These are phyloP conservation scores for Aspergillus saccharolyticus DNA, from an alignment of 495 filamentous ascomycete genomes.

Conservation along the genomic window DNA sequence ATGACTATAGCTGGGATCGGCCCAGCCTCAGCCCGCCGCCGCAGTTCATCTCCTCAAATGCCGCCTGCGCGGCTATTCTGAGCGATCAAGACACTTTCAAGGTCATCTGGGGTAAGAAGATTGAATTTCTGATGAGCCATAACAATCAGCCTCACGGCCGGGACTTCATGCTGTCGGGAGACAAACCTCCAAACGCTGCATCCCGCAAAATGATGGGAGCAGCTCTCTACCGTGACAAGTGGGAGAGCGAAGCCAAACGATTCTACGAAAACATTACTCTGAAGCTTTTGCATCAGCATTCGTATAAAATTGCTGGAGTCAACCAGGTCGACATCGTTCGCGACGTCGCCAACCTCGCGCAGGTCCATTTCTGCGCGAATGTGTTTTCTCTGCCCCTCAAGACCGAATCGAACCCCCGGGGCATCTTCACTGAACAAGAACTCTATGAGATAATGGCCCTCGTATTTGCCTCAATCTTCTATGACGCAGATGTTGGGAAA, in stretches of 20 bases:
- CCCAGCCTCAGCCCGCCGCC: constrained; percentile 33
- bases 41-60: constrained; percentile 44
- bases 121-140: constrained; percentile 45
- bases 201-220: constrained; percentile 45
- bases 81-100: constrained; percentile 48
- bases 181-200: constrained; percentile 39
- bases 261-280: constrained; percentile 52
- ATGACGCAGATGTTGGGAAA: constrained; percentile 58
- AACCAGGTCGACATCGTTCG: constrained; percentile 61
- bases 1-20: constrained; percentile 49
- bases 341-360: constrained; percentile 57
- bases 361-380: constrained; percentile 55
- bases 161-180: constrained; percentile 53
- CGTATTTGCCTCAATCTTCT: constrained; percentile 60
- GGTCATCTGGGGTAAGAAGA: constrained; percentile 52
- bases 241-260: constrained; percentile 44
- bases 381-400: constrained; percentile 62
- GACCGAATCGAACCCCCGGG: constrained; percentile 53
- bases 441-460: constrained; percentile 55
- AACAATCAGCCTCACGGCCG: constrained; percentile 37
- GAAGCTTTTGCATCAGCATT: constrained; percentile 45
- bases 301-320: constrained; percentile 45
- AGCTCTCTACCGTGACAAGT: constrained; percentile 46
- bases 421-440: constrained; percentile 52
- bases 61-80: constrained; percentile 44